phyloP scores from a whole-genome alignment of 331 rosid species.

The Malus hybrid region DNA sequence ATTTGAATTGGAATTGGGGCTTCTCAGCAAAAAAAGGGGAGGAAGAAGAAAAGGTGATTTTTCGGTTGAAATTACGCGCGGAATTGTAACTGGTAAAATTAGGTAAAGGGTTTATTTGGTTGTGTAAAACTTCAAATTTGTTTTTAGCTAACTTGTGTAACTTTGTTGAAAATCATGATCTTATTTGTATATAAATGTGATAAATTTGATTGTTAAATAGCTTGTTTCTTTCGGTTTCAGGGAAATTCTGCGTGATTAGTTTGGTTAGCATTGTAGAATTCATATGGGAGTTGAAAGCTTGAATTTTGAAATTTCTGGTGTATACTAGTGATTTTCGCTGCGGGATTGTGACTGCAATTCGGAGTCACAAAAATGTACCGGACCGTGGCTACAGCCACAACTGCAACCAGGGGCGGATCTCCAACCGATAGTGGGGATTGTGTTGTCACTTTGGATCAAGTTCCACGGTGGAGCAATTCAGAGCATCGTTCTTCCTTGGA shows the following conservation, averaged over 20 bases:
- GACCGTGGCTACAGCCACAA: slow-evolving; percentile 56
- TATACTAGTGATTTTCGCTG: slow-evolving; percentile 20
- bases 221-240: slow-evolving; percentile 7
- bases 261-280: slow-evolving; percentile 9
- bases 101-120: neutral
- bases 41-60: neutral
- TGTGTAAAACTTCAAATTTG: neutral
- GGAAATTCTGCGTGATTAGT: slow-evolving; percentile 14
- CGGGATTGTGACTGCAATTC: slow-evolving; percentile 26
- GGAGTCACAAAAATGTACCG: slow-evolving; percentile 53
- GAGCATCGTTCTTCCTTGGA: slow-evolving; percentile 59
- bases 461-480: slow-evolving; percentile 89
- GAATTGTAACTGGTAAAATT: neutral
- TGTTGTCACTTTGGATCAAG: slow-evolving; percentile 77
- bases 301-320: slow-evolving; percentile 19
- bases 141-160: neutral
- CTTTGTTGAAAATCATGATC: neutral
- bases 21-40: neutral
- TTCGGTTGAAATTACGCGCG: neutral
- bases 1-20: neutral
- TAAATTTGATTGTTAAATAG: neutral
- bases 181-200: neutral
- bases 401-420: slow-evolving; percentile 45
- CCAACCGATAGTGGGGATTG: slow-evolving; percentile 62
- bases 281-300: slow-evolving; percentile 23